Base-by-base conservation (phyloP, 257 asterid species). In the Eustoma russellianum region DNA sequence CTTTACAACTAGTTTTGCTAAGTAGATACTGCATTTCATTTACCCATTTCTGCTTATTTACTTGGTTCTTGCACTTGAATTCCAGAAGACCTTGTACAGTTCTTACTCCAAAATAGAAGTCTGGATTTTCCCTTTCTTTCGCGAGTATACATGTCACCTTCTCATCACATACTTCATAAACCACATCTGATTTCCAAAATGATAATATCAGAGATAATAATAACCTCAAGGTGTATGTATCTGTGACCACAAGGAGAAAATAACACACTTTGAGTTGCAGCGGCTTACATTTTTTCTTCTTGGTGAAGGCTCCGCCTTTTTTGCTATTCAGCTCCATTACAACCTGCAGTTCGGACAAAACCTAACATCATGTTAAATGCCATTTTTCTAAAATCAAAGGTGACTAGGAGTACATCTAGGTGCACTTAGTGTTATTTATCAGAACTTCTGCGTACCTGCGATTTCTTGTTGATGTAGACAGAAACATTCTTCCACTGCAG, bases 51-150 rank as follows among this genome's bases (percentile, higher is more conserved):
- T 88, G 85, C 52, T 74, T 79, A 41, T 82, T 80, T 60, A 66
- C 61, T 70, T 66, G 80, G 70, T 68, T 85, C 81, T 72, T 82
- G 80, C 95, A 88, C 73, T 85, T 88, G 74, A 85, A 88, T 76
- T 82, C 95, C 67, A 80, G 33, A 44, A 88, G 77, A 5, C 91
- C 93, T 52, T 66, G 83, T 48, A 80, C 79, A 46, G 97, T 85
- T 73, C 74, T 85, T 40, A 80, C 83, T 52, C 94, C 93, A 40
- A 88, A 81, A 69, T 76, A 73, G 35, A 80, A 62, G 70, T 85
- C 97, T 68, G 59, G 45, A 19, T 74, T 75, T 57, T 77, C 89
- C 64, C 72, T 72, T 65, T 75, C 93, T 69, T 78, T 85, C 50
- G 59, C 77, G 67, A 82, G 80, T 46, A 93, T 81, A 88, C 84